These are phyloP conservation scores for Buddleja alternifolia DNA, from an alignment of 257 asterid species.

Conservation along the genomic window DNA sequence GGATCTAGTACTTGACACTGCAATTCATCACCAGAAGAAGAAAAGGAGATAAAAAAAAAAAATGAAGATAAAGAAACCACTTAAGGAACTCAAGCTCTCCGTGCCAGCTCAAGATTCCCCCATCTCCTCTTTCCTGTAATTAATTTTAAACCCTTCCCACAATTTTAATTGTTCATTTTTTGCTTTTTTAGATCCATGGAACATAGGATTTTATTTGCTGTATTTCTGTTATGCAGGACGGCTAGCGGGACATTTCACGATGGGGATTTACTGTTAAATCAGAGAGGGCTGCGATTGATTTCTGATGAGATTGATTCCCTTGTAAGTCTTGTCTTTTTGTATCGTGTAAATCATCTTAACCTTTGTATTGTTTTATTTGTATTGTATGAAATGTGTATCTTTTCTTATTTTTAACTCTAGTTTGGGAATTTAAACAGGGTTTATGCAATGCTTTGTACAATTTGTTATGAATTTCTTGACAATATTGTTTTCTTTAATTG, in stretches of 20 bases:
- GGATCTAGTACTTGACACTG: too few species aligned
- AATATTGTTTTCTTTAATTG: neutral
- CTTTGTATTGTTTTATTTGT: too few species aligned
- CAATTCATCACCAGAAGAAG: neutral
- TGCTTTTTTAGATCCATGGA: too few species aligned
- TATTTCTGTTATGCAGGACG: constrained; percentile 57
- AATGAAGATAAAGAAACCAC: constrained; percentile 82
- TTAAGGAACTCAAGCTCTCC: constrained; percentile 86
- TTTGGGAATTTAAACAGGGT: too few species aligned
- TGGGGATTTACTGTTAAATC: constrained; percentile 83
- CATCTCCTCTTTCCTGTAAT: constrained; percentile 75
- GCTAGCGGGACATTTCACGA: constrained; percentile 97
- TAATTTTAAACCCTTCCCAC: neutral
- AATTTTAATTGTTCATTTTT: too few species aligned
- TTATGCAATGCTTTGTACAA: neutral
- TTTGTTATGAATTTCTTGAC: neutral
- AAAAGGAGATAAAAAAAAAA: neutral
- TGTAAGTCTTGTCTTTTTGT: constrained; percentile 40
- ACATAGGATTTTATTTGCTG: constrained; percentile 10
- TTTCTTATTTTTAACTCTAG: too few species aligned
- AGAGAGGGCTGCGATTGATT: constrained; percentile 77
- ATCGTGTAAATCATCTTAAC: too few species aligned
- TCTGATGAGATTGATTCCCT: constrained; percentile 68
- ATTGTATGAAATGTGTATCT: too few species aligned
- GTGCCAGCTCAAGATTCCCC: constrained; percentile 81